Evolutionary conservation across 148 eudicot species (phyloP).

Genomic region (Spergularia bocconei): DNA sequence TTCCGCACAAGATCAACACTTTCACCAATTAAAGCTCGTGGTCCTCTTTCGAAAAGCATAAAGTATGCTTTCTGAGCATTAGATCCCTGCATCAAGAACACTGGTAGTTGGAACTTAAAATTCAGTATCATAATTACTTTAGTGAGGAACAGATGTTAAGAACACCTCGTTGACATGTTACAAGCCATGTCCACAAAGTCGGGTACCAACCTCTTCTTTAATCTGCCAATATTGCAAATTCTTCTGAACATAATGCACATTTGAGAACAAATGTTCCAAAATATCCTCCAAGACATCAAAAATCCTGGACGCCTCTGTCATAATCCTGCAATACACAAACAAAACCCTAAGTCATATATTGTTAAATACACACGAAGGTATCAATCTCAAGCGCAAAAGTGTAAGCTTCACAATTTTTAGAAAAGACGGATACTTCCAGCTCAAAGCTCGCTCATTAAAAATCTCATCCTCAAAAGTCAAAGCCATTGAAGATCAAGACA

Average conservation of each 20-base stretch:
- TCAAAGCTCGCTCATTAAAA: constrained; percentile 3
- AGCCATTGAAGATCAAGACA: neutral
- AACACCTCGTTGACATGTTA: constrained; percentile 1
- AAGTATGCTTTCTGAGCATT: constrained; percentile 68
- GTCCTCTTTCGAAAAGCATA: constrained; percentile 90
- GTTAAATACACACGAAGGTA: neutral
- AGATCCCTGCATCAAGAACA: constrained; percentile 56
- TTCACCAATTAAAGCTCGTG: constrained; percentile 68
- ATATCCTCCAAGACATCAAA: constrained; percentile 76
- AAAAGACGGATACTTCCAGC: neutral
- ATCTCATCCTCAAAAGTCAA: neutral
- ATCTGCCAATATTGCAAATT: constrained; percentile 83
- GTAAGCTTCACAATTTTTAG: neutral
- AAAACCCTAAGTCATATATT: neutral
- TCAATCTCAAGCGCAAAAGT: neutral
- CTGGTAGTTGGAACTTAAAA: neutral
- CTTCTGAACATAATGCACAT: constrained; percentile 76
- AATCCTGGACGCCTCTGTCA: constrained; percentile 56
- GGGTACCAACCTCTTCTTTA: constrained; percentile 73
- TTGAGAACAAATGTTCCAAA: constrained; percentile 56
- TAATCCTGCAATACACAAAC: constrained; percentile 42
- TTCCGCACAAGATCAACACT: constrained; percentile 54
- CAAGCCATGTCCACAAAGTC: neutral
- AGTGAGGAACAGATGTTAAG: neutral
- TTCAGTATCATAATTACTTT: neutral